These are phyloP conservation scores for Botryotinia narcissicola DNA, from an alignment of 2,329 filamentous ascomycete genomes.

Conservation along the genomic window DNA sequence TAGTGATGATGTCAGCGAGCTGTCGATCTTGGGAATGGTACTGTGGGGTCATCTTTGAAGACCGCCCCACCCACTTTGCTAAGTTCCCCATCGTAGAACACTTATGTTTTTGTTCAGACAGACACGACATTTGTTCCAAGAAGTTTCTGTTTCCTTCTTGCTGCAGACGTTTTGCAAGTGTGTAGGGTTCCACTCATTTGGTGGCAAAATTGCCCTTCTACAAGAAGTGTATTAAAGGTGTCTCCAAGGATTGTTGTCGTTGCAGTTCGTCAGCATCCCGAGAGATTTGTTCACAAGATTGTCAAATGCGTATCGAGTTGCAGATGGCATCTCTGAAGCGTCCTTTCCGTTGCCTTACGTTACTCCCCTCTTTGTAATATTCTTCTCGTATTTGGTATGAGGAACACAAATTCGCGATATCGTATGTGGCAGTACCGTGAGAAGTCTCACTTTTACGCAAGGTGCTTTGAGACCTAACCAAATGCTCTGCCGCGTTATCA, in stretches of 20 bases:
- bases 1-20: neutral
- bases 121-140: neutral
- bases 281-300: neutral
- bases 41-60: neutral
- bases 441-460: neutral
- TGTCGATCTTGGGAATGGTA: neutral
- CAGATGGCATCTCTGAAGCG: rapidly evolving
- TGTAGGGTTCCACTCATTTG: neutral
- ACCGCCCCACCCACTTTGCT: neutral
- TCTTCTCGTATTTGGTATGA: neutral
- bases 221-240: too few species aligned
- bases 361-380: neutral
- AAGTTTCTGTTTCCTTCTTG: neutral
- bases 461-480: neutral
- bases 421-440: neutral
- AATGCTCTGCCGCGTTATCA: neutral
- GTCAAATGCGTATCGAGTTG: rapidly evolving
- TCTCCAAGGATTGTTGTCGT: neutral
- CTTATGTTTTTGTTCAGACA: neutral
- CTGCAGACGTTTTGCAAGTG: too few species aligned
- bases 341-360: too few species aligned
- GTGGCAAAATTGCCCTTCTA: too few species aligned
- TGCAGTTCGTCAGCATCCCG: neutral
- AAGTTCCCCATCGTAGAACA: neutral
- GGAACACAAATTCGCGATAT: neutral